Evolutionary conservation across 805 yeast genomes (phyloP), one percentile per base, ranked within the genome.

Genomic region (Candida krabiensis): DNA sequence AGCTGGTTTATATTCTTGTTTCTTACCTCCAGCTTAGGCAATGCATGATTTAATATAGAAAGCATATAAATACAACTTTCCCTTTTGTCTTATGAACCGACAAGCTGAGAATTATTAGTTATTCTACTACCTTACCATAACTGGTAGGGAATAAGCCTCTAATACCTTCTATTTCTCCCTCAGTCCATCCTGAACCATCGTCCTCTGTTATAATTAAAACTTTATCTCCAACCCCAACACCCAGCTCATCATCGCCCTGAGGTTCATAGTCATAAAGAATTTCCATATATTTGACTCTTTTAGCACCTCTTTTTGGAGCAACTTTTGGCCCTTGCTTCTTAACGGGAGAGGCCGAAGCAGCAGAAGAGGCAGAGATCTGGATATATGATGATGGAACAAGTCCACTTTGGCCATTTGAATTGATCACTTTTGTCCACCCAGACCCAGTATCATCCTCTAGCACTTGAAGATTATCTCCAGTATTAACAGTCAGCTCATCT

Each of bases 121-220:
- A 38, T 5, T 42, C 43, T 41, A 45, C 33, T 36, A 48, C 25
- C 46, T 63, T 65, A 35, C 79, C 81, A 58, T 90, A 90, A 44
- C 84, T 70, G 0, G 93, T 80, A 5, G 98, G 98, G 61, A 86
- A 81, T 38, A 84, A 57, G 1, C 95, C 95, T 14, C 64, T 67
- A 6, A 44, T 47, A 0, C 91, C 93, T 46, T 78, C 68, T 5
- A 83, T 42, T 56, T 86, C 91, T 9, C 97, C 98, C 49, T 81
- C 85, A 2, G 97, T 90, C 99, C 99, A 93, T 0, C 99, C 99
- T 27, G 75, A 74, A 8, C 88, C 90, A 48, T 83, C 86, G 36
- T 83, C 85, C 35, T 80, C 86, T 19, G 74, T 80, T 1, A 85
- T 53, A 9, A 93, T 73, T 9, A 74, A 71, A 14, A 93, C 76